Conservation (phyloP, 2,329 filamentous ascomycete genomes). For the Colletotrichum higginsianum region DNA sequence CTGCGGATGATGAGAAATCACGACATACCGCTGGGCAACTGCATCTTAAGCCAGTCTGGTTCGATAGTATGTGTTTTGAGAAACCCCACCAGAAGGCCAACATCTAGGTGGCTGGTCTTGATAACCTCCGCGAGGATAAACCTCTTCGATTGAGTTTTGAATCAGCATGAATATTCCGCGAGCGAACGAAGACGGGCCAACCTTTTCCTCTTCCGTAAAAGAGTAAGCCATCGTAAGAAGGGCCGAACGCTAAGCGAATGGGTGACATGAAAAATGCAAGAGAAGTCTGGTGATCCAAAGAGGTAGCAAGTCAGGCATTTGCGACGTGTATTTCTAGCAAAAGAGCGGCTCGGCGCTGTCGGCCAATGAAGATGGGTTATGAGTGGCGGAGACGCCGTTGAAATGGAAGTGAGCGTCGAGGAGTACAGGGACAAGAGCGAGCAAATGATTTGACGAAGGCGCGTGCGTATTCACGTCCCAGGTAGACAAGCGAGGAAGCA, state of each 20-base stretch:
- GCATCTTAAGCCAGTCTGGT: slow-evolving; percentile 64
- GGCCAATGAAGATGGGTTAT: background rate
- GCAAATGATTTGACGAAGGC: slow-evolving; percentile 19
- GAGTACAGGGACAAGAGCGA: slow-evolving; percentile 8
- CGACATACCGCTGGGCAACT: slow-evolving; percentile 61
- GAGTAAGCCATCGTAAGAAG: slow-evolving; percentile 44
- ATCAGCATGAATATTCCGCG: slow-evolving; percentile 15
- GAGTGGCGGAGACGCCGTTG: slow-evolving; percentile 5
- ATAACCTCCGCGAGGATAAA: slow-evolving; percentile 72
- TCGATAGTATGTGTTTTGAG: slow-evolving; percentile 55
- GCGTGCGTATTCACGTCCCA: slow-evolving; percentile 8
- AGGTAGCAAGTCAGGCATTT: slow-evolving; percentile 38
- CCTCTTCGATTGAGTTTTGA: slow-evolving; percentile 57
- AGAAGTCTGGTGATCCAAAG: background rate
- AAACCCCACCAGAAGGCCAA: slow-evolving; percentile 62
- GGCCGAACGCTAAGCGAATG: background rate
- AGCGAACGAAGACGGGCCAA: slow-evolving; percentile 49
- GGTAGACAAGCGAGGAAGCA: slow-evolving; percentile 26
- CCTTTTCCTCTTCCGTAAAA: slow-evolving; percentile 69
- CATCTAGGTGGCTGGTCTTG: slow-evolving; percentile 67
- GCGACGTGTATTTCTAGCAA: slow-evolving; percentile 24
- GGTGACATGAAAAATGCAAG: slow-evolving; percentile 24
- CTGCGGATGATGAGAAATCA: too few species aligned
- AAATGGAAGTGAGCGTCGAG: slow-evolving; percentile 25
- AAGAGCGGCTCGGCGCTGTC: slow-evolving; percentile 31